phyloP scores from a whole-genome alignment of 139 green algal species.

The Chlorokybus atmophyticus region DNA sequence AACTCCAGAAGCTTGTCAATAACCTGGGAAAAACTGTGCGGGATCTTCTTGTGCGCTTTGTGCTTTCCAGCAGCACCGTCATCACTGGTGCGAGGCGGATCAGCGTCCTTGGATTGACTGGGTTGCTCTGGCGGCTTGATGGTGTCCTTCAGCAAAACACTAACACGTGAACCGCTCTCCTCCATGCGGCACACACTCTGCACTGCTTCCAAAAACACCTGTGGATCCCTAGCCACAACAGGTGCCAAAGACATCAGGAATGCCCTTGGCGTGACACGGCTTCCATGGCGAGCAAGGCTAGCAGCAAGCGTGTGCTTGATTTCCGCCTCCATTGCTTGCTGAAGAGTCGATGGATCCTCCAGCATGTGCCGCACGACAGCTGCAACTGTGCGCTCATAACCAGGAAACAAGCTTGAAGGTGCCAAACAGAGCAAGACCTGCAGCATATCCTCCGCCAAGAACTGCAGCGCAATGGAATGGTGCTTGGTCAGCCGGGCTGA shows the following conservation, averaged over 20 bases:
- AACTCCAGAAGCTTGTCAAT: constrained; percentile 65
- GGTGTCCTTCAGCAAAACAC: too few relatives aligned
- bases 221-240: constrained; percentile 50
- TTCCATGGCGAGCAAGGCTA: background rate
- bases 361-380: constrained; percentile 72
- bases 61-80: too few relatives aligned
- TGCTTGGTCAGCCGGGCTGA: constrained; percentile 52
- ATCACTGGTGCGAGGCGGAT: too few relatives aligned
- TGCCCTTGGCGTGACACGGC: constrained; percentile 1
- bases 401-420: constrained; percentile 29
- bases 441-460: constrained; percentile 40
- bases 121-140: background rate
- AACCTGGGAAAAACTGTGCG: constrained; percentile 37
- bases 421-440: constrained; percentile 63
- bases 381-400: constrained; percentile 50
- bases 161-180: too few relatives aligned
- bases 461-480: constrained; percentile 47
- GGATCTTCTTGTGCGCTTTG: constrained; percentile 7
- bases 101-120: too few relatives aligned
- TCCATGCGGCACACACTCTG: constrained; percentile 34
- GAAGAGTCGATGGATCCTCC: constrained; percentile 75
- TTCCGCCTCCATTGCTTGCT: constrained; percentile 79
- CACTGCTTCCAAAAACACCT: constrained; percentile 62
- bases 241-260: constrained; percentile 43
- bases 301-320: constrained; percentile 38